Percentiles rank a stretch among this genome's conserved stretches.
Evolutionary conservation across 208 protist species (phyloP).

Genomic region (Leishmania aethiopica): DNA sequence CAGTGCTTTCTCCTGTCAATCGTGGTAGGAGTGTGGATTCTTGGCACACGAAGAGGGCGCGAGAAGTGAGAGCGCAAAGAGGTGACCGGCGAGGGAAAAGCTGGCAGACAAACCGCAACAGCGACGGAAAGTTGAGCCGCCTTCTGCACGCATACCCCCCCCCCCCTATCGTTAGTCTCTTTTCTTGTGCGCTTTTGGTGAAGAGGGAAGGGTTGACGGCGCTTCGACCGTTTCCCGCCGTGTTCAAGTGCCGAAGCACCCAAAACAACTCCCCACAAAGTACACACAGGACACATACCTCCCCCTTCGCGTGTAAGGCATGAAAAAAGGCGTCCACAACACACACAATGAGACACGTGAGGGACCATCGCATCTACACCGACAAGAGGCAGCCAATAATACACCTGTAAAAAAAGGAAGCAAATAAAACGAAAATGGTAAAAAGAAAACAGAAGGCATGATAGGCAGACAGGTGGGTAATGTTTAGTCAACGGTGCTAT

Average conservation of each 20-base stretch:
- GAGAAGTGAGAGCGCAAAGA: background rate
- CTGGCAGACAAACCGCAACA: background rate
- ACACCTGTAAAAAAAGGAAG: background rate
- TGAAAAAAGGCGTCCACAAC: background rate
- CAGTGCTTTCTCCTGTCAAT: background rate
- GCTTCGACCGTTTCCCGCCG: background rate
- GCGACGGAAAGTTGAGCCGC: background rate
- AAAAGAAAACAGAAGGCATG: background rate
- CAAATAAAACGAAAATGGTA: background rate
- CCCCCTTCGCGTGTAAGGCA: background rate
- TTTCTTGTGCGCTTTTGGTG: background rate
- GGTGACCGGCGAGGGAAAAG: background rate
- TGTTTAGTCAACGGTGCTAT: background rate
- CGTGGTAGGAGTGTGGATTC: background rate
- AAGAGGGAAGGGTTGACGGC: background rate
- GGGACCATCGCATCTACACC: background rate
- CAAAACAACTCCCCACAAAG: background rate
- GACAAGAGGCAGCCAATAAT: background rate
- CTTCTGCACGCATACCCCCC: background rate
- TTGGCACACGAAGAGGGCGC: background rate
- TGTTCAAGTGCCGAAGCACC: background rate
- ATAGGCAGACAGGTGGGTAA: background rate
- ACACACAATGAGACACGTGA: background rate
- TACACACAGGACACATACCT: background rate
- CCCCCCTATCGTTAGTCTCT: background rate